Percentiles rank a stretch among this genome's conserved stretches.
Conservation (phyloP, 352 stramenopile genomes). For the Globisporangium yorkense region DNA sequence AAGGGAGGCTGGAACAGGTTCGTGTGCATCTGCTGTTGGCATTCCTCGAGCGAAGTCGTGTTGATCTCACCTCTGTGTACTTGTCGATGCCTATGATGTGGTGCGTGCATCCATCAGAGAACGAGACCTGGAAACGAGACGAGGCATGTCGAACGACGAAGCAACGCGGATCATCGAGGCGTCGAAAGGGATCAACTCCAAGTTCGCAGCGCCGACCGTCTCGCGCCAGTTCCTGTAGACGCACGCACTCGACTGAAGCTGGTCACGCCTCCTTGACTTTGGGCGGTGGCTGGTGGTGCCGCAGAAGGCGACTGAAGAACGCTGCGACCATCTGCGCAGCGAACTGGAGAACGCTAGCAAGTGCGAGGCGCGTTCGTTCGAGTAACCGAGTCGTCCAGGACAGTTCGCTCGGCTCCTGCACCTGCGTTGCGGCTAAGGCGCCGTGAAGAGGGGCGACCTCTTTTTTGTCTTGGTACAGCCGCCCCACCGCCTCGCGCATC, state of each 20-base stretch:
- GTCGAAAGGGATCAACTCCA: constrained; percentile 77
- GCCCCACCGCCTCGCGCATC: constrained; percentile 65
- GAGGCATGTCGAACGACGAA: constrained; percentile 62
- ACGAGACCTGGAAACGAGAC: constrained; percentile 52
- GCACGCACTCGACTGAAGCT: neutral
- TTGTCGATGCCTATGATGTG: neutral
- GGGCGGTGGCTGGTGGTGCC: neutral
- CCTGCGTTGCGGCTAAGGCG: neutral
- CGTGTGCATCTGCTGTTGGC: neutral
- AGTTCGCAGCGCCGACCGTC: constrained; percentile 81
- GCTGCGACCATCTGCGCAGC: neutral
- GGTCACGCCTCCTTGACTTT: constrained; percentile 13
- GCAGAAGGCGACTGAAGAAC: constrained; percentile 5
- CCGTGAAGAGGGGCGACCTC: constrained; percentile 8
- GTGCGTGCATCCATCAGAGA: constrained; percentile 26
- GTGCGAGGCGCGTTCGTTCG: neutral
- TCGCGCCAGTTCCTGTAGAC: constrained; percentile 75
- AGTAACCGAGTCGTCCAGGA: neutral
- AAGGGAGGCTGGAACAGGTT: constrained; percentile 60
- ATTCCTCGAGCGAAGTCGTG: neutral
- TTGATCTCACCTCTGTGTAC: neutral
- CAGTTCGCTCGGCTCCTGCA: neutral
- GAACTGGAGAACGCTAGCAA: constrained; percentile 3
- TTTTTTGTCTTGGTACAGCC: constrained; percentile 68
- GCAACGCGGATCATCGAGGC: constrained; percentile 69